phyloP scores from a whole-genome alignment of 2,329 filamentous ascomycete genomes.

The Fusarium luffae region DNA sequence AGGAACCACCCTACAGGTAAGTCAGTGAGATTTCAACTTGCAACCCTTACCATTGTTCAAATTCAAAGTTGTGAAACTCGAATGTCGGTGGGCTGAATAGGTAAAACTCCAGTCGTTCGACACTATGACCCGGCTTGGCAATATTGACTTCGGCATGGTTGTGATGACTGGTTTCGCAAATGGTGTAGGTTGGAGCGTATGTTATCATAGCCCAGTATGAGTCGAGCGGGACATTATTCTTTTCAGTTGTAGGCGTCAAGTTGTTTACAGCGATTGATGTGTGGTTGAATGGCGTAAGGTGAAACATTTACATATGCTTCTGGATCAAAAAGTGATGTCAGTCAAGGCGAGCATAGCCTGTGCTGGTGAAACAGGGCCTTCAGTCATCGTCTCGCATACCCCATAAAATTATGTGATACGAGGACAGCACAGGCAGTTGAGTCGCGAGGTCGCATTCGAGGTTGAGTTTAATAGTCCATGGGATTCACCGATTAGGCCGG shows the following conservation, averaged over 20 bases:
- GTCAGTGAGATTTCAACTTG: conserved; percentile 31
- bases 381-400: conserved; percentile 42
- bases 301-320: conserved; percentile 50
- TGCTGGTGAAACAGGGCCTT: conserved; percentile 42
- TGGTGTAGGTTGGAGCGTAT: background rate
- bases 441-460: conserved; percentile 48
- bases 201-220: conserved; percentile 3
- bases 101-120: background rate
- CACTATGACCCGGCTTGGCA: background rate
- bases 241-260: conserved; percentile 41
- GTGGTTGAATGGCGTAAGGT: conserved; percentile 44
- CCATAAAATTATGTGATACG: conserved; percentile 40
- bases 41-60: conserved; percentile 31
- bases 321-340: conserved; percentile 46
- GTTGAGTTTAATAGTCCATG: conserved; percentile 49
- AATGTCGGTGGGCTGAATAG: background rate
- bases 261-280: conserved; percentile 49
- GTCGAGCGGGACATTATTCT: conserved; percentile 18
- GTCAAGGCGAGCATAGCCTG: conserved; percentile 39
- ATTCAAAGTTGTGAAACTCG: background rate
- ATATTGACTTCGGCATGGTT: background rate
- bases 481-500: conserved; percentile 50
- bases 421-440: conserved; percentile 48
- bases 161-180: background rate
- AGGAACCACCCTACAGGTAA: conserved; percentile 17